These are phyloP conservation scores for Astrephomene gubernaculifera DNA, from an alignment of 139 green algal species.

Conservation along the genomic window DNA sequence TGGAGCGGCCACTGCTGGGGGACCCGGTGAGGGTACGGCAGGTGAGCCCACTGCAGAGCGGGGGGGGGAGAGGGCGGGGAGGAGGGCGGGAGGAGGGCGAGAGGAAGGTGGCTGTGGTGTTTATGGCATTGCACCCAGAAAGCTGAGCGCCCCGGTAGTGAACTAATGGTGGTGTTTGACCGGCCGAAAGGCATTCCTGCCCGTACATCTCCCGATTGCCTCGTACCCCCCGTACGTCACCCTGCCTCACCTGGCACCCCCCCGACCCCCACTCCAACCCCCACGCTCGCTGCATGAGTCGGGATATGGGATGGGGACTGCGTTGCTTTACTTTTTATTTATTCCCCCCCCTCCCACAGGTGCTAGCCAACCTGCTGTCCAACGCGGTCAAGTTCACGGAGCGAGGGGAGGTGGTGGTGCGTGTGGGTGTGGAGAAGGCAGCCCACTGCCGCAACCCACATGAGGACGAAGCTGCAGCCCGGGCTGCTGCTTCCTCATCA, in stretches of 20 bases:
- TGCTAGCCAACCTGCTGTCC: conserved; percentile 72
- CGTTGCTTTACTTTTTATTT: conserved; percentile 52
- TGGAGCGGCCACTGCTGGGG: conserved; percentile 27
- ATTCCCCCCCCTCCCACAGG: too few relatives aligned
- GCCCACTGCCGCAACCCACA: not conserved
- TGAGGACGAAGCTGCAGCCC: not conserved
- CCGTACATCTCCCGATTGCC: too few relatives aligned
- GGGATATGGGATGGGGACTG: conserved; percentile 39
- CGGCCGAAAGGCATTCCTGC: too few relatives aligned
- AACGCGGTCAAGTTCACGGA: conserved; percentile 89
- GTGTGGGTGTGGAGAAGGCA: not conserved
- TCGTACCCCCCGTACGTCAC: too few relatives aligned
- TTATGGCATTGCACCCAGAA: too few relatives aligned
- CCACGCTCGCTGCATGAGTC: too few relatives aligned
- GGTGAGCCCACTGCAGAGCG: too few relatives aligned
- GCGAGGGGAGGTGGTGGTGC: conserved; percentile 66
- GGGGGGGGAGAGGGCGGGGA: not conserved
- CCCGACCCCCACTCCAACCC: not conserved
- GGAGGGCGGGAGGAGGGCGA: not conserved
- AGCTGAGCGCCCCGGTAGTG: too few relatives aligned
- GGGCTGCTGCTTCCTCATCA: not conserved
- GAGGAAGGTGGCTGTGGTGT: too few relatives aligned
- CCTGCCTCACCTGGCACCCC: too few relatives aligned
- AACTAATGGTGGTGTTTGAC: too few relatives aligned
- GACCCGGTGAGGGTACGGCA: conserved; percentile 51